Evolutionary conservation across 768 basidiomycete species (phyloP).

Genomic region (Leucocoprinus sp.): DNA sequence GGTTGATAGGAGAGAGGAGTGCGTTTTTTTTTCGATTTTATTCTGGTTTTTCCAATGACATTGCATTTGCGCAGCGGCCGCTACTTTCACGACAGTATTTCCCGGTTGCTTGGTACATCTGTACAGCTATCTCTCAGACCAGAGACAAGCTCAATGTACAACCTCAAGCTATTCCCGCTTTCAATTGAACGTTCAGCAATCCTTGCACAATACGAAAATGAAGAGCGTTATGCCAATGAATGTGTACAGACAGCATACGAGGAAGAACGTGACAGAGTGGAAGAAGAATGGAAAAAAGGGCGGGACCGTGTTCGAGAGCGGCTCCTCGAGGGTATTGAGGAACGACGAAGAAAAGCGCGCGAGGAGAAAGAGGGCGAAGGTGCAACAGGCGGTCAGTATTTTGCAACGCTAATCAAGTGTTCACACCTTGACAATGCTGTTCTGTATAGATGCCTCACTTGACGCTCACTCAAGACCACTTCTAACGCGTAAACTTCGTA

Average conservation of each 20-base stretch:
- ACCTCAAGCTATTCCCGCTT: conserved; percentile 63
- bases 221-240: conserved; percentile 63
- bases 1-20: conserved; percentile 72
- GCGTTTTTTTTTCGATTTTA: conserved; percentile 17
- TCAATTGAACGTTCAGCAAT: conserved; percentile 72
- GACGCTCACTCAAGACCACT: conserved; percentile 74
- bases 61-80: conserved; percentile 35
- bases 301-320: conserved; percentile 69
- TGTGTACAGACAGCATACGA: conserved; percentile 64
- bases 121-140: conserved; percentile 63
- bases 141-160: conserved; percentile 55
- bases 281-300: conserved; percentile 76
- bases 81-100: conserved; percentile 55
- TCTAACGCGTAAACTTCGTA: conserved; percentile 77
- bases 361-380: conserved; percentile 90
- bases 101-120: conserved; percentile 48
- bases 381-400: conserved; percentile 51
- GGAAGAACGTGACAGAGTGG: conserved; percentile 71
- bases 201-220: conserved; percentile 54
- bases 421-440: conserved; percentile 3
- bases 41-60: not conserved
- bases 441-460: conserved; percentile 53
- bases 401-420: conserved; percentile 6
- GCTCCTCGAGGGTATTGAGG: conserved; percentile 78
- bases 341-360: conserved; percentile 65